Evolutionary conservation across 768 basidiomycete species (phyloP), one percentile per base, ranked within the genome.

Genomic region (Termitomyces bulborhizus): DNA sequence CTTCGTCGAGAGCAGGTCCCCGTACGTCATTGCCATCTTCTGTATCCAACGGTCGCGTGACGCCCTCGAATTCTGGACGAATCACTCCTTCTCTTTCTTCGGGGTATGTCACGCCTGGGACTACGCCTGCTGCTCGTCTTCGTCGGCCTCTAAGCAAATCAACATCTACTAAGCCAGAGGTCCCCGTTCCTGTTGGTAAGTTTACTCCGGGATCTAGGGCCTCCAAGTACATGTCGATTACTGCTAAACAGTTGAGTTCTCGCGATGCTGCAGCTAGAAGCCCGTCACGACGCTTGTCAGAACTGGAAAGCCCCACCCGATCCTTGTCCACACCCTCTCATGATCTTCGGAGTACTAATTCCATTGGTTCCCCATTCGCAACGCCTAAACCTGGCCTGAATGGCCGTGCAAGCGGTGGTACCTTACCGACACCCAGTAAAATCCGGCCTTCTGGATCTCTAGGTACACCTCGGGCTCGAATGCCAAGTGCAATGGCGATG

Each of bases 161-260:
- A 9, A 68, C 68, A 3, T 61, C 66, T 13, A 54, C 66, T 12
- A 69, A 69, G 51, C 56, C 67, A 54, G 66, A 63, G 57, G 59
- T 68, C 51, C 54, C 74, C 52, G 62, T 68, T 56, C 69, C 72
- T 24, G 61, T 69, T 6, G 68, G 73, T 64, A 71, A 73, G 60
- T 84, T 94, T 55, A 91, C 92, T 3, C 84, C 84, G 6, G 92
- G 92, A 3, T 91, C 91, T 3, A 77, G 93, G 44, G 92, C 93
- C 9, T 87, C 88, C 42, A 89, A 86, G 67, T 94, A 93, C 66
- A 75, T 87, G 32, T 83, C 84, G 15, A 83, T 93, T 81, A 94
- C 90, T 1, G 92, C 92, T 0, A 83, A 86, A 65, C 89, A 93
- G 61, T 78, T 95, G 56, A 82, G 68, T 65, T 79, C 75, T 24